Percentiles rank a stretch among this genome's conserved stretches.
Conservation (phyloP, 768 basidiomycete genomes). For the Mycena rosella region DNA sequence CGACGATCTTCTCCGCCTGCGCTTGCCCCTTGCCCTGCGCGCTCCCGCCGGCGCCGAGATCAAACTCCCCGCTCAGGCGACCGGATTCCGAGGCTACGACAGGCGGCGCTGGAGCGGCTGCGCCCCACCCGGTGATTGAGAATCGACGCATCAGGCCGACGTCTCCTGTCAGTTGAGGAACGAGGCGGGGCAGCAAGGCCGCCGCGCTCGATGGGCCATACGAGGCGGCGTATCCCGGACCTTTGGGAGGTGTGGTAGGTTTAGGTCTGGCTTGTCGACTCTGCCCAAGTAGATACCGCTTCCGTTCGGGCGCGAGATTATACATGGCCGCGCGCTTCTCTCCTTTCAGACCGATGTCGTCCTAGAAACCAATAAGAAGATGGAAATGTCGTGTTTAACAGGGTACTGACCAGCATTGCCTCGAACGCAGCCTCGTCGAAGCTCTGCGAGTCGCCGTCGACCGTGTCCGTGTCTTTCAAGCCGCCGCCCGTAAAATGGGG, state of each 20-base stretch:
- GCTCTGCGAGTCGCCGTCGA: constrained; percentile 50
- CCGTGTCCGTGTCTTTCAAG: constrained; percentile 36
- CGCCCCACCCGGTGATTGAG: constrained; percentile 74
- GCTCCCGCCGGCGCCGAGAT: constrained; percentile 6
- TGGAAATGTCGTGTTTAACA: too few relatives aligned
- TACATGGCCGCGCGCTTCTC: constrained; percentile 74
- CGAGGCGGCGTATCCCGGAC: constrained; percentile 57
- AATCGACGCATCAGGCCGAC: constrained; percentile 75
- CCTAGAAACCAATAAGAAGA: constrained; percentile 59
- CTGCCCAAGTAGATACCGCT: constrained; percentile 75
- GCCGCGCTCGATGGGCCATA: constrained; percentile 72
- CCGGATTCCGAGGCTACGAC: constrained; percentile 43
- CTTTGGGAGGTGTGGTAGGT: constrained; percentile 39
- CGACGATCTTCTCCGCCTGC: constrained; percentile 45
- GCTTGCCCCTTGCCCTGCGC: constrained; percentile 8
- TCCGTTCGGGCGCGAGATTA: constrained; percentile 70
- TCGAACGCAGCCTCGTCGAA: constrained; percentile 69
- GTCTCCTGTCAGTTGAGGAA: constrained; percentile 84
- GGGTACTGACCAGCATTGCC: constrained; percentile 73
- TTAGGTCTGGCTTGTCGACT: constrained; percentile 53
- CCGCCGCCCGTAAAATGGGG: constrained; percentile 57
- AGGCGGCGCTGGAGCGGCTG: constrained; percentile 50
- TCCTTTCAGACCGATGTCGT: constrained; percentile 81
- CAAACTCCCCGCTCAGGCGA: constrained; percentile 6
- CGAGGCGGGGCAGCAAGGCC: constrained; percentile 71